Evolutionary conservation across 2,329 filamentous ascomycete species (phyloP).

Genomic region (Triangularia setosa): DNA sequence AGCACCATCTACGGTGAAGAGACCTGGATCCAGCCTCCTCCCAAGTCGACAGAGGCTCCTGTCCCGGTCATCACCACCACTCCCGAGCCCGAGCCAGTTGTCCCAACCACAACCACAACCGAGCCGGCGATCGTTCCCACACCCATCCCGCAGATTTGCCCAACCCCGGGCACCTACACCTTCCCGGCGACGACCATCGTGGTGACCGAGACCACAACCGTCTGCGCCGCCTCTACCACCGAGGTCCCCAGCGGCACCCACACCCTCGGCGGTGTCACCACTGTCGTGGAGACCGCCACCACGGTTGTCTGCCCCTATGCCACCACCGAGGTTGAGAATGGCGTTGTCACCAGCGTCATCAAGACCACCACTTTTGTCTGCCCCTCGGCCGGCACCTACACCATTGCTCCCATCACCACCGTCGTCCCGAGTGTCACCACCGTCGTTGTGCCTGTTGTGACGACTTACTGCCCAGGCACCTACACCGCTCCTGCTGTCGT

Average conservation of each 20-base stretch:
- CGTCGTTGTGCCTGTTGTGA: slow-evolving; percentile 62
- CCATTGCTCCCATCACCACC: slow-evolving; percentile 65
- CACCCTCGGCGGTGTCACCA: slow-evolving; percentile 70
- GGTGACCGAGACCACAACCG: slow-evolving; percentile 62
- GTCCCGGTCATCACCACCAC: slow-evolving; percentile 26
- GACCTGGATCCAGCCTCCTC: slow-evolving; percentile 42
- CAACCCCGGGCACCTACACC: slow-evolving; percentile 69
- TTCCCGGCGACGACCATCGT: slow-evolving; percentile 69
- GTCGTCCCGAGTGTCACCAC: slow-evolving; percentile 50
- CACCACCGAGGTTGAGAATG: slow-evolving; percentile 55
- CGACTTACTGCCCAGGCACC: slow-evolving; percentile 63
- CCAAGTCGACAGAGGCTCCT: slow-evolving; percentile 29
- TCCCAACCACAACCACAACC: slow-evolving; percentile 35
- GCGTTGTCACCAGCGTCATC: slow-evolving; percentile 63
- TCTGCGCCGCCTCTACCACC: slow-evolving; percentile 61
- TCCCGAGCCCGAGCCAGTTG: slow-evolving; percentile 18
- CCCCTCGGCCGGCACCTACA: slow-evolving; percentile 71
- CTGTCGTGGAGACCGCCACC: slow-evolving; percentile 61
- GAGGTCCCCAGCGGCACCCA: slow-evolving; percentile 59
- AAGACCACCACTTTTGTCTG: slow-evolving; percentile 69
- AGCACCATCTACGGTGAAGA: slow-evolving; percentile 65
- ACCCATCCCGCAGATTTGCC: slow-evolving; percentile 50
- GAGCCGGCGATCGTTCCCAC: slow-evolving; percentile 47
- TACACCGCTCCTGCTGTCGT: slow-evolving; percentile 66
- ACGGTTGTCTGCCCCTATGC: slow-evolving; percentile 69